Evolutionary conservation across 2,329 filamentous ascomycete species (phyloP).

Genomic region (Aspergillus ruber): DNA sequence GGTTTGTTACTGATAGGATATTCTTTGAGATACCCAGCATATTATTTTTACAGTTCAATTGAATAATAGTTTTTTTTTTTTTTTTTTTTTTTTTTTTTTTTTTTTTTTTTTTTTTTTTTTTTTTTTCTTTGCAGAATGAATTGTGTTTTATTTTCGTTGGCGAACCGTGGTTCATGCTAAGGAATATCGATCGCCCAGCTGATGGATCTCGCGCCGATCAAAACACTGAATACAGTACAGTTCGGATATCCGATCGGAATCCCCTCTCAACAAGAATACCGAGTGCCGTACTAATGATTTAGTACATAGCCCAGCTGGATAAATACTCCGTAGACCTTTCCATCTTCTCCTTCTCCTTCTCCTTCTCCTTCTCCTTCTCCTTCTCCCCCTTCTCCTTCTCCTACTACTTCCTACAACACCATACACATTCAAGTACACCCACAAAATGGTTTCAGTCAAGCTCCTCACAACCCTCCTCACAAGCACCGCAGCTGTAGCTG

Average conservation of each 20-base stretch:
- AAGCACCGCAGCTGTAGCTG: constrained; percentile 1
- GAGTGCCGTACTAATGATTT: too few relatives aligned
- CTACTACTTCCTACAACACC: background rate
- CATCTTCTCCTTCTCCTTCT: background rate
- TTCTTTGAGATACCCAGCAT: background rate
- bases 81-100: too few relatives aligned
- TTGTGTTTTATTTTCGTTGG: background rate
- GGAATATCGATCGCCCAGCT: background rate
- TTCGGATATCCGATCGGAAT: background rate
- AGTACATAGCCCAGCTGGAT: background rate
- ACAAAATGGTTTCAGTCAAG: constrained; percentile 9
- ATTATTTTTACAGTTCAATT: background rate
- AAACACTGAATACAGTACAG: background rate
- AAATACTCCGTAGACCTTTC: background rate
- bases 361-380: background rate
- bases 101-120: too few relatives aligned
- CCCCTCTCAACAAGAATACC: too few relatives aligned
- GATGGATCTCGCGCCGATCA: background rate
- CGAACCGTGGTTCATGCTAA: background rate
- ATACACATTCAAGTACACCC: background rate
- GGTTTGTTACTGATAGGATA: background rate
- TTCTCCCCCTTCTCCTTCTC: background rate
- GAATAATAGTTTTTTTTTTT: too few relatives aligned
- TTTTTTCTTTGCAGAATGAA: too few relatives aligned
- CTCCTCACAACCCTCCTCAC: constrained; percentile 8